These are phyloP conservation scores for Leccinum fibrillosum DNA, from an alignment of 768 basidiomycete species.

Conservation along the genomic window DNA sequence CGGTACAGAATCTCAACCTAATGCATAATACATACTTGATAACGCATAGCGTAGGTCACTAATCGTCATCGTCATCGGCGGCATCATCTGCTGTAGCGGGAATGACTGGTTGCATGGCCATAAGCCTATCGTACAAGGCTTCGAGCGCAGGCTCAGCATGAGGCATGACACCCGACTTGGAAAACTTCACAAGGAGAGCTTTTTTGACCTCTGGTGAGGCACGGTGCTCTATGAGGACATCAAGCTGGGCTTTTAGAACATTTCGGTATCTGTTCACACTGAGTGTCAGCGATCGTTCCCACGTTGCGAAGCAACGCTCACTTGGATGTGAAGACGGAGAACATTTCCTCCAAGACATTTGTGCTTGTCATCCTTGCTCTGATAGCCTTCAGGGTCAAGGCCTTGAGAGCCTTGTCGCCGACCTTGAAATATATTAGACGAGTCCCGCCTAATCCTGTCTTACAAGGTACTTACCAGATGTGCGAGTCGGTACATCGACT, in stretches of 20 bases:
- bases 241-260: constrained; percentile 18
- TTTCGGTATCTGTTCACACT: constrained; percentile 12
- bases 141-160: constrained; percentile 12
- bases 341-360: constrained; percentile 25
- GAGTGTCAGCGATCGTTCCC: not conserved
- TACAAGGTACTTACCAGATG: constrained; percentile 22
- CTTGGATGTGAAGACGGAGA: constrained; percentile 31
- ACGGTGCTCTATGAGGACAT: constrained; percentile 7
- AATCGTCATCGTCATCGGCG: no score
- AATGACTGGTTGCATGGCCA: not conserved
- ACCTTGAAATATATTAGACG: constrained; percentile 3
- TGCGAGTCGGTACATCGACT: constrained; percentile 37
- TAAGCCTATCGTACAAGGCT: constrained; percentile 16
- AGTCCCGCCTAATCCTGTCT: not conserved
- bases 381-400: constrained; percentile 19
- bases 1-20: no score
- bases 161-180: not conserved
- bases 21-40: no score
- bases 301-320: not conserved
- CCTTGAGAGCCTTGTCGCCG: constrained; percentile 17
- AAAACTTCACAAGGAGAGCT: constrained; percentile 10
- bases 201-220: constrained; percentile 12
- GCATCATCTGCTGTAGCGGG: no score
- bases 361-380: constrained; percentile 7
- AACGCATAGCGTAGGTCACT: no score